These are phyloP conservation scores for Lophiotrema nucula DNA, from an alignment of 495 filamentous ascomycete genomes.

Conservation along the genomic window DNA sequence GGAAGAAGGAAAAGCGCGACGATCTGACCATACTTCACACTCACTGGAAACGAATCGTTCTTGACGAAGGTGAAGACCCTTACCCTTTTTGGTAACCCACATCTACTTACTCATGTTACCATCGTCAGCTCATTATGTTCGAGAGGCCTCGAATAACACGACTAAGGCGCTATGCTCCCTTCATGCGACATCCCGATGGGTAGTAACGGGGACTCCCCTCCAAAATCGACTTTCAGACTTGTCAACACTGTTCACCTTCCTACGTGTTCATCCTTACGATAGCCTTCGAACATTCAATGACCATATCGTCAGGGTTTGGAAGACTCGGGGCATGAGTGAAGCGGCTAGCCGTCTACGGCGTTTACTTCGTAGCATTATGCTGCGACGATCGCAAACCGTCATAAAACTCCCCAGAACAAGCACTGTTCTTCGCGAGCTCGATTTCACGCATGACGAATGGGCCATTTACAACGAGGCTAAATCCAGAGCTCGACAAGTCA, in stretches of 20 bases:
- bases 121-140: slow-evolving; percentile 5
- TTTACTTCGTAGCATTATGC: background rate
- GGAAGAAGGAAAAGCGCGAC: background rate
- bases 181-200: slow-evolving; percentile 5
- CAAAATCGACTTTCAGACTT: slow-evolving; percentile 12
- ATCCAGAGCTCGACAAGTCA: background rate
- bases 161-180: slow-evolving; percentile 2
- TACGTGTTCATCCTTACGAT: slow-evolving; percentile 43
- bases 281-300: slow-evolving; percentile 39
- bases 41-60: slow-evolving; percentile 15
- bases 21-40: background rate
- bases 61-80: slow-evolving; percentile 28
- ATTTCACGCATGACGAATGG: slow-evolving; percentile 3
- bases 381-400: background rate
- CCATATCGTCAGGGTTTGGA: slow-evolving; percentile 4
- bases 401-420: background rate
- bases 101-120: no score
- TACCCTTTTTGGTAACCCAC: no score
- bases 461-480: background rate
- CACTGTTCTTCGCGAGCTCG: background rate
- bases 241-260: slow-evolving; percentile 39
- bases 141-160: slow-evolving; percentile 3
- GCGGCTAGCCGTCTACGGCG: slow-evolving; percentile 5
- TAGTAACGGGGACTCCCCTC: slow-evolving; percentile 12
- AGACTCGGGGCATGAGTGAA: background rate